Percentiles rank a stretch among this genome's conserved stretches.
Evolutionary conservation across 495 filamentous ascomycete species (phyloP).

Genomic region (Tuber brumale): DNA sequence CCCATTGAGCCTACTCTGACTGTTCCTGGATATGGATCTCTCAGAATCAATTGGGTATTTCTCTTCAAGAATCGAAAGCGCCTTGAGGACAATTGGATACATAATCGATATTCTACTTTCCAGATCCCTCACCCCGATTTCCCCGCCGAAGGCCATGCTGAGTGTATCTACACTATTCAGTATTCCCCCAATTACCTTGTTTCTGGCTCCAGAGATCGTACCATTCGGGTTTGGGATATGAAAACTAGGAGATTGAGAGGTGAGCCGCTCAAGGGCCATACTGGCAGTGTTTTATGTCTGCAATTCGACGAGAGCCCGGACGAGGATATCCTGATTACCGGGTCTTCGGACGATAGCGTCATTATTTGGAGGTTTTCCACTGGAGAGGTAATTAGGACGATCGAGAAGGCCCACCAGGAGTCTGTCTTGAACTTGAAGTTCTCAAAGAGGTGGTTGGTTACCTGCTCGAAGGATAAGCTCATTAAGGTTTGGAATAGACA

Average conservation of each 20-base stretch:
- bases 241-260: constrained; percentile 68
- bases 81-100: constrained; percentile 86
- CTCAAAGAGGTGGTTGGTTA: constrained; percentile 82
- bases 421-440: constrained; percentile 95
- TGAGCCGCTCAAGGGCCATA: constrained; percentile 66
- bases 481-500: constrained; percentile 92
- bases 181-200: constrained; percentile 79
- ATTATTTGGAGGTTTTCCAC: constrained; percentile 93
- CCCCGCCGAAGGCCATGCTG: constrained; percentile 73
- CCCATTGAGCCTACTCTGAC: constrained; percentile 36
- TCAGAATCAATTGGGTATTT: constrained; percentile 71
- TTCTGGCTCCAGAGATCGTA: constrained; percentile 83
- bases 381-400: constrained; percentile 65
- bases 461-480: constrained; percentile 91
- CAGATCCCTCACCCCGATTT: constrained; percentile 79
- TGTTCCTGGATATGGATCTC: constrained; percentile 41
- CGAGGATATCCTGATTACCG: constrained; percentile 87
- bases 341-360: constrained; percentile 82
- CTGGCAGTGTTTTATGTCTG: constrained; percentile 83
- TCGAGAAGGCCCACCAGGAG: constrained; percentile 71
- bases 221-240: constrained; percentile 85
- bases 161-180: constrained; percentile 94
- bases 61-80: constrained; percentile 80
- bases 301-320: constrained; percentile 91
- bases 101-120: constrained; percentile 74